A percentile compares a stretch with the other conserved stretches of the same genome.
Conservation (phyloP, 352 stramenopile genomes). For the Pythium angustatum region DNA sequence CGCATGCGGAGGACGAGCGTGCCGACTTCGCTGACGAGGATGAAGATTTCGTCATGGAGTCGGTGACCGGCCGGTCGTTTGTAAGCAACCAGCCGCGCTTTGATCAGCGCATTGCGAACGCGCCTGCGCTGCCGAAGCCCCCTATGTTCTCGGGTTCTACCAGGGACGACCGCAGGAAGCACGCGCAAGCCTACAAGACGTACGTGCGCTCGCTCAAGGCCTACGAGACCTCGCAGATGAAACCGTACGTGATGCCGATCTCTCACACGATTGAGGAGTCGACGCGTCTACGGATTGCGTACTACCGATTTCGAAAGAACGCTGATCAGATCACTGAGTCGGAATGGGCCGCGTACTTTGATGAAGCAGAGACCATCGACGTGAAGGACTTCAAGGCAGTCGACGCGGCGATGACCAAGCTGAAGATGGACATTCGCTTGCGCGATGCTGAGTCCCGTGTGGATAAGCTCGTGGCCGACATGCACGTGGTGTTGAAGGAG, state of each 20-base stretch:
- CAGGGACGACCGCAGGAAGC: neutral
- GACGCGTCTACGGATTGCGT: neutral
- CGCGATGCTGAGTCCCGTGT: neutral
- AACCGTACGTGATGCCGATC: neutral
- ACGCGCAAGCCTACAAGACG: slow-evolving; percentile 5
- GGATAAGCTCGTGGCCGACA: neutral
- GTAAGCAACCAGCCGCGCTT: neutral
- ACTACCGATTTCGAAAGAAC: neutral
- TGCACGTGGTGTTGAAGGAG: neutral
- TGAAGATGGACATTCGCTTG: slow-evolving; percentile 8
- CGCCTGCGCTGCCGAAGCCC: neutral
- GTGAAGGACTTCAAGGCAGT: neutral
- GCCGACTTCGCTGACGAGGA: no score
- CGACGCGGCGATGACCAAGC: slow-evolving; percentile 11
- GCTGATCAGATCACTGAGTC: neutral
- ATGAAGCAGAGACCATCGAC: neutral
- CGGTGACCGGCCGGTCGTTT: neutral
- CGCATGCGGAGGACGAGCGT: neutral
- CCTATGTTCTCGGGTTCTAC: neutral
- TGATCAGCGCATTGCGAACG: neutral
- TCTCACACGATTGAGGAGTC: neutral
- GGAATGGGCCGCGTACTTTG: neutral
- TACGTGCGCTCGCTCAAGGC: neutral
- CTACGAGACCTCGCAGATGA: neutral
- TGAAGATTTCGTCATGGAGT: slow-evolving; percentile 1